Conservation (phyloP, 768 basidiomycete species). For the Suillus sp. region DNA sequence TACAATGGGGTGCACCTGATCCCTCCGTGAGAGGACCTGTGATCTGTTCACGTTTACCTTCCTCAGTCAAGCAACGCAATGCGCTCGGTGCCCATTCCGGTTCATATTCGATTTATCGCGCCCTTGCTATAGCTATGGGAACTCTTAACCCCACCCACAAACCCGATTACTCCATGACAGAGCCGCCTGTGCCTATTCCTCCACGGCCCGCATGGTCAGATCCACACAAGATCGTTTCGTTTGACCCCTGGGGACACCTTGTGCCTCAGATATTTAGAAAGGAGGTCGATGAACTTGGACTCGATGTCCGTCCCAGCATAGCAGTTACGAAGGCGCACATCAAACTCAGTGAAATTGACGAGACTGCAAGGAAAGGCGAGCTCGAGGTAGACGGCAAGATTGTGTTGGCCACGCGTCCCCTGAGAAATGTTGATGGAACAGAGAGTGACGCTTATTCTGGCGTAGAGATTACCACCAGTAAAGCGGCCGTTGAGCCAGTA, state of each 20-base stretch:
- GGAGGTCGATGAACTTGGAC: constrained; percentile 61
- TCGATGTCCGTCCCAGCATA: constrained; percentile 92
- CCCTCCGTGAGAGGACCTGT: constrained; percentile 78
- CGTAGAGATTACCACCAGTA: constrained; percentile 85
- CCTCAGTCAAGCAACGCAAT: constrained; percentile 87
- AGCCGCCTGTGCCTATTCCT: constrained; percentile 81
- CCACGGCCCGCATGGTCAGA: constrained; percentile 79
- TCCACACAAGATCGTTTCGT: constrained; percentile 79
- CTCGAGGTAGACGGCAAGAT: constrained; percentile 81
- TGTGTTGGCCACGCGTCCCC: constrained; percentile 67
- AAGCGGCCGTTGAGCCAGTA: constrained; percentile 95
- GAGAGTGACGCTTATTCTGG: constrained; percentile 63
- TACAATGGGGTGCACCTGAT: constrained; percentile 79
- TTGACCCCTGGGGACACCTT: constrained; percentile 94
- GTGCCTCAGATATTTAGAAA: constrained; percentile 70
- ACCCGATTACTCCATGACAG: constrained; percentile 79
- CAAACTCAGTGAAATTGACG: constrained; percentile 93
- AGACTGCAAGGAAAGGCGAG: constrained; percentile 69
- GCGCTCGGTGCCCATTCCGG: constrained; percentile 94
- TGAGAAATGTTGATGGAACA: constrained; percentile 65
- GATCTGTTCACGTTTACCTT: constrained; percentile 82
- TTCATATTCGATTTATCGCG: constrained; percentile 93
- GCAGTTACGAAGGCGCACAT: constrained; percentile 92
- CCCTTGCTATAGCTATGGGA: constrained; percentile 90
- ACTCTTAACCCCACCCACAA: constrained; percentile 77